Evolutionary conservation across 495 filamentous ascomycete genomes (phyloP).

Genomic region (Neohortaea acidophila): DNA sequence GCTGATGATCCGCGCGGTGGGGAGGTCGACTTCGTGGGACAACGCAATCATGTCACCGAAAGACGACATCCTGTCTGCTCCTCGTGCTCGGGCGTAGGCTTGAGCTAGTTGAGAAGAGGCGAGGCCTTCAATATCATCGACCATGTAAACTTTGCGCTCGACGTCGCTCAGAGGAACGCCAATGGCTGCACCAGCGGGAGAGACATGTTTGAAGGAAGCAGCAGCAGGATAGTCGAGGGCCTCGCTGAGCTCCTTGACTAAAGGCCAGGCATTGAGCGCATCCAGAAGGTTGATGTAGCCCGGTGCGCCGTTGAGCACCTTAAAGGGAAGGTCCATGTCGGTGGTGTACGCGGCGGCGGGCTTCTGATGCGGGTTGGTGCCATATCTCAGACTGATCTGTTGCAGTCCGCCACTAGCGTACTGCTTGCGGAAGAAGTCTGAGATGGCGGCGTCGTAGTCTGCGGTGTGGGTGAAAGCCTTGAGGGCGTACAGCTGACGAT

Average conservation of each 20-base stretch:
- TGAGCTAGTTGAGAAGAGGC: constrained; percentile 74
- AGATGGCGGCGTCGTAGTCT: constrained; percentile 86
- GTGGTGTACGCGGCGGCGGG: constrained; percentile 69
- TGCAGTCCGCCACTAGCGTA: constrained; percentile 76
- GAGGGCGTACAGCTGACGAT: constrained; percentile 73
- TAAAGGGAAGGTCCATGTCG: constrained; percentile 72
- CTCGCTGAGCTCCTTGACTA: constrained; percentile 90
- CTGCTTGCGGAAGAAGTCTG: constrained; percentile 92
- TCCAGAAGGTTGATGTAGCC: constrained; percentile 97
- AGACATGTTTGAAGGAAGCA: constrained; percentile 98
- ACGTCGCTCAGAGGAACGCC: constrained; percentile 69
- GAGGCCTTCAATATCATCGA: constrained; percentile 81
- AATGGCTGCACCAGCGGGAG: constrained; percentile 88
- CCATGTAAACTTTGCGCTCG: constrained; percentile 95
- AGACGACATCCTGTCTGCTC: constrained; percentile 91
- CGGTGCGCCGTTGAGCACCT: constrained; percentile 79
- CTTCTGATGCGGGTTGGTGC: constrained; percentile 95
- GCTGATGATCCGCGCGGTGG: constrained; percentile 90
- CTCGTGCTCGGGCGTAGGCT: constrained; percentile 87
- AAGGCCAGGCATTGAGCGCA: constrained; percentile 87
- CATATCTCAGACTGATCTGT: constrained; percentile 78
- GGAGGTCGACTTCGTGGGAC: constrained; percentile 67
- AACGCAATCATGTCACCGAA: constrained; percentile 95
- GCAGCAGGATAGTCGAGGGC: constrained; percentile 80
- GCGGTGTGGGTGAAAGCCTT: constrained; percentile 99